phyloP scores from a whole-genome alignment of 768 basidiomycete genomes.

The Lactarius pseudohatsudake region DNA sequence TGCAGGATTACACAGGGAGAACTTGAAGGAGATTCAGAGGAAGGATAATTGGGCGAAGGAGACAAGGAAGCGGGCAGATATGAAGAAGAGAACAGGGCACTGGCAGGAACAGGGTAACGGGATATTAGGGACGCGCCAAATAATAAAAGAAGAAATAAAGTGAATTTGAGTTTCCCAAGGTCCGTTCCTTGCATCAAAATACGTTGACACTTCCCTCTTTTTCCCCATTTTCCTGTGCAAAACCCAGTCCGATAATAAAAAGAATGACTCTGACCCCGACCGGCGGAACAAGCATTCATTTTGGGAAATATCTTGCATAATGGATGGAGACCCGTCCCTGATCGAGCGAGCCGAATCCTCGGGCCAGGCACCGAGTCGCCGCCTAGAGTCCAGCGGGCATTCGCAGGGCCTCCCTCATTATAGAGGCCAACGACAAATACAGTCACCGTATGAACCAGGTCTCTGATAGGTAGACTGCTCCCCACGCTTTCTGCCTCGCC shows the following conservation, averaged over 20 bases:
- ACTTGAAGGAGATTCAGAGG: background rate
- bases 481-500: background rate
- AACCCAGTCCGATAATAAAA: conserved; percentile 1
- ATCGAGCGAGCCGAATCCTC: conserved; percentile 17
- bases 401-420: background rate
- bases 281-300: conserved; percentile 7
- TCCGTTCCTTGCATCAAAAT: conserved; percentile 7
- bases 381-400: background rate
- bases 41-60: background rate
- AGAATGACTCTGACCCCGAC: conserved; percentile 3
- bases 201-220: background rate
- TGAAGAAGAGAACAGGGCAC: background rate
- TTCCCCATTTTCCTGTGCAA: background rate
- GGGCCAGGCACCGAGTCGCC: conserved; percentile 26
- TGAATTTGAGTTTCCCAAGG: conserved; percentile 20
- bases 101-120: background rate
- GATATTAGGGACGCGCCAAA: background rate
- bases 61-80: background rate
- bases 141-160: conserved; percentile 3
- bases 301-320: conserved; percentile 4
- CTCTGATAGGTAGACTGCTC: background rate
- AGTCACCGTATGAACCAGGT: background rate
- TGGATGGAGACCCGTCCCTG: conserved; percentile 12
- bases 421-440: background rate
- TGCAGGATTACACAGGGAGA: background rate